phyloP scores from a whole-genome alignment of 768 basidiomycete genomes.

The Tremella yokohamensis region DNA sequence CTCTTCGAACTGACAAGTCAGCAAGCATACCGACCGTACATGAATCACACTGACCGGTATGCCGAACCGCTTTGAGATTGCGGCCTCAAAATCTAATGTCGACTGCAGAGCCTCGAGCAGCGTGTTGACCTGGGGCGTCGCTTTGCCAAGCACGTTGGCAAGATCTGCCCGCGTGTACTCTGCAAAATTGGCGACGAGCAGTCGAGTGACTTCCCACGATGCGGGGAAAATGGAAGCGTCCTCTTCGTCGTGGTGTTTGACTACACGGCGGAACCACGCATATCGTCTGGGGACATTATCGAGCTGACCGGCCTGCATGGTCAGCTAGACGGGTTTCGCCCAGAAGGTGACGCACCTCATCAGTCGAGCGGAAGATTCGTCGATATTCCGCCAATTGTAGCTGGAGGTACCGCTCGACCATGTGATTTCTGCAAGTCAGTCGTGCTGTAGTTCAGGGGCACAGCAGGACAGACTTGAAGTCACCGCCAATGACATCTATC shows the following conservation, averaged over 20 bases:
- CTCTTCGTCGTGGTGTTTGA: slow-evolving; percentile 83
- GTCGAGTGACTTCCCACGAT: slow-evolving; percentile 80
- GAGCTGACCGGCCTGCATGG: slow-evolving; percentile 68
- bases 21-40: slow-evolving; percentile 70
- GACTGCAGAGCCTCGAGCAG: slow-evolving; percentile 82
- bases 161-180: slow-evolving; percentile 92
- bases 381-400: slow-evolving; percentile 93
- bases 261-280: slow-evolving; percentile 85
- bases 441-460: background rate
- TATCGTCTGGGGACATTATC: slow-evolving; percentile 91
- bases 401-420: slow-evolving; percentile 83
- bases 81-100: slow-evolving; percentile 80
- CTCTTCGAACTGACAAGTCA: slow-evolving; percentile 36
- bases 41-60: slow-evolving; percentile 60
- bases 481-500: slow-evolving; percentile 79
- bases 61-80: slow-evolving; percentile 76
- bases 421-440: slow-evolving; percentile 54
- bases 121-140: slow-evolving; percentile 67
- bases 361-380: slow-evolving; percentile 84
- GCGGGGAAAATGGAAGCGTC: slow-evolving; percentile 76
- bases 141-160: slow-evolving; percentile 72
- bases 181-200: slow-evolving; percentile 76
- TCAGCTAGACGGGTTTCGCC: background rate
- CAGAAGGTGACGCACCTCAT: slow-evolving; percentile 59
- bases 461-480: slow-evolving; percentile 60